Evolutionary conservation across 208 protist species (phyloP).

Genomic region (Trypanosoma caninum): DNA sequence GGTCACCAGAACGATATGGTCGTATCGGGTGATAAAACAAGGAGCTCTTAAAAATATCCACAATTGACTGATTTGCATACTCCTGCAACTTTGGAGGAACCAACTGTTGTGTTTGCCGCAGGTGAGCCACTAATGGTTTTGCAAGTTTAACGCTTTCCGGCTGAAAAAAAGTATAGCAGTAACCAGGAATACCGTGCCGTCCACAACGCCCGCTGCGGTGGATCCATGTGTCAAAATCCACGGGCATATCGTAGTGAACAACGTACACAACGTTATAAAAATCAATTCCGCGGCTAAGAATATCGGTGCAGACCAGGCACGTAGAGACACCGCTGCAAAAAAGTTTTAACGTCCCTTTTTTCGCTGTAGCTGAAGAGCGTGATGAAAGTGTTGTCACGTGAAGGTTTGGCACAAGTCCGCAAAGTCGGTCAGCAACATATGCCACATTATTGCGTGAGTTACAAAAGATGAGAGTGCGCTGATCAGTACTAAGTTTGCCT

Average conservation of each 20-base stretch:
- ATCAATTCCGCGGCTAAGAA: constrained; percentile 97
- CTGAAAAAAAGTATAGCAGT: constrained; percentile 84
- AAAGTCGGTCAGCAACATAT: constrained; percentile 62
- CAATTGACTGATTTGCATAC: constrained; percentile 75
- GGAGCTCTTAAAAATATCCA: constrained; percentile 72
- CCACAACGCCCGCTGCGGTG: constrained; percentile 96
- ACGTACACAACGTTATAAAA: constrained; percentile 97
- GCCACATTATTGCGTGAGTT: constrained; percentile 84
- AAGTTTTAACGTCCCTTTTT: constrained; percentile 78
- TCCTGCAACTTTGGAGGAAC: constrained; percentile 81
- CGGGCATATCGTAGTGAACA: constrained; percentile 96
- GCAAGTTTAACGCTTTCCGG: constrained; percentile 77
- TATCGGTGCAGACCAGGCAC: constrained; percentile 97
- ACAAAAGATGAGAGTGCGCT: constrained; percentile 84
- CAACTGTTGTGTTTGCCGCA: constrained; percentile 67
- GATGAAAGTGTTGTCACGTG: constrained; percentile 66
- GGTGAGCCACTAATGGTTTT: constrained; percentile 75
- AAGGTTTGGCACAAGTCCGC: constrained; percentile 33
- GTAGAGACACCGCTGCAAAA: constrained; percentile 90
- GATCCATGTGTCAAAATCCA: constrained; percentile 95
- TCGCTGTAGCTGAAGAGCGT: constrained; percentile 46
- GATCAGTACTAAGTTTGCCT: constrained; percentile 50
- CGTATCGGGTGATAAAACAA: constrained; percentile 77
- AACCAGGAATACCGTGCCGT: constrained; percentile 67
- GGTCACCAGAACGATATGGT: constrained; percentile 55